phyloP scores from a whole-genome alignment of 2,329 filamentous ascomycete species.

The Fusarium illudens region DNA sequence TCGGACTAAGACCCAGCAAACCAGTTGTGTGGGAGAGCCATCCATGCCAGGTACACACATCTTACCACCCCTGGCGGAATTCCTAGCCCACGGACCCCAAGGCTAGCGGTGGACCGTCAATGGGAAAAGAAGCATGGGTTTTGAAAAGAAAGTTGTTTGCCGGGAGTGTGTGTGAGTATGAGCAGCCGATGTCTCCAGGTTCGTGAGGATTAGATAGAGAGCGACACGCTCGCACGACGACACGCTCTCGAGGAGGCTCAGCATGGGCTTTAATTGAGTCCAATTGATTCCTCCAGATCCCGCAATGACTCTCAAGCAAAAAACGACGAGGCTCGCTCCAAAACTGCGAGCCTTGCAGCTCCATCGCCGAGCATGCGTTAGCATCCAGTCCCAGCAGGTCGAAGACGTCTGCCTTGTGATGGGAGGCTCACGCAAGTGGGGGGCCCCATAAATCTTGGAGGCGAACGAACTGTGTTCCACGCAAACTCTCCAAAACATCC shows the following conservation, averaged over 20 bases:
- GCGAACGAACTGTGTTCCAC: constrained; percentile 3
- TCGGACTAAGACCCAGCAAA: constrained; percentile 31
- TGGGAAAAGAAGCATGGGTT: constrained; percentile 31
- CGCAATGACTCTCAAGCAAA: constrained; percentile 22
- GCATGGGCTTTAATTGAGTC: constrained; percentile 27
- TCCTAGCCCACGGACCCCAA: constrained; percentile 28
- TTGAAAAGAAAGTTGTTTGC: constrained; percentile 28
- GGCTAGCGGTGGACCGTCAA: constrained; percentile 26
- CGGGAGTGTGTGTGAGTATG: constrained; percentile 29
- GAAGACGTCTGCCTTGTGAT: constrained; percentile 40
- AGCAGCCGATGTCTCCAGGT: constrained; percentile 17
- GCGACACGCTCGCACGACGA: constrained; percentile 2
- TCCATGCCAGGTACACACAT: constrained; percentile 35
- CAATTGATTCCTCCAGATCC: constrained; percentile 29
- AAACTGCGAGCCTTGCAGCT: constrained; percentile 35
- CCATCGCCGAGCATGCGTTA: constrained; percentile 37
- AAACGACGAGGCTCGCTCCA: constrained; percentile 25
- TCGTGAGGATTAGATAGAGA: constrained; percentile 41
- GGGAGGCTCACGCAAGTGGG: constrained; percentile 9
- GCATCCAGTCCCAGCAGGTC: constrained; percentile 39
- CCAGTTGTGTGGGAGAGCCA: constrained; percentile 34
- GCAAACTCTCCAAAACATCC: too few relatives aligned
- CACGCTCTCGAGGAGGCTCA: background rate
- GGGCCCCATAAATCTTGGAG: constrained; percentile 11
- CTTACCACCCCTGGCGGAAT: constrained; percentile 34